Evolutionary conservation across 179 eudicot species (phyloP), one percentile per base, ranked within the genome.

Genomic region (Spergularia azorica): DNA sequence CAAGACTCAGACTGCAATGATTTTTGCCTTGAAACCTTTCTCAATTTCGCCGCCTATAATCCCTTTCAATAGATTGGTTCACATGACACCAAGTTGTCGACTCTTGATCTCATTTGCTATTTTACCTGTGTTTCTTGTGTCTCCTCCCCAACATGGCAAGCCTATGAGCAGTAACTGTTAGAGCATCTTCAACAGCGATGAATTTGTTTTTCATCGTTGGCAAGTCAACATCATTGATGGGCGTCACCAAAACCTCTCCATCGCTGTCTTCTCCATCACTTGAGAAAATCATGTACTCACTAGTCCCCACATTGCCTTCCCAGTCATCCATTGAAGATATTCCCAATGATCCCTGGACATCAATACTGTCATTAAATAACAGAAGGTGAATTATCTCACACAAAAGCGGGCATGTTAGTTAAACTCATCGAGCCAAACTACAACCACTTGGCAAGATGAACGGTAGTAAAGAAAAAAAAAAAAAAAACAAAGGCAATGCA

Each of bases 201-300:
- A 77, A 83, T 57, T 80, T 79, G 60, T 87, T 90, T 74, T 82
- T 88, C 26, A 84, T 51, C 7, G 83, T 70, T 13, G 96, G 91
- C 81, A 90, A 74, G 76, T 94, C 98, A 79, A 88, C 86, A 80
- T 92, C 97, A 70, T 82, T 86, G 68, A 94, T 73, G 52, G 94
- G 90, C 64, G 90, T 88, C 77, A 94, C 83, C 79, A 88, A 78
- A 46, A 83, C 65, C 71, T 92, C 98, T 73, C 90, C 95, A 70
- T 94, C 96, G 71, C 92, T 89, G 66, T 89, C 96, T 81, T 94
- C 98, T 57, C 88, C 94, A 20, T 92, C 97, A 80, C 96, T 90
- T 61, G 97, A 87, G 65, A 92, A 89, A 72, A 73, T 75, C 60
- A 81, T 58, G 75, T 87, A 84, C 66, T 84, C 92, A 73, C 75